Evolutionary conservation across 805 yeast species (phyloP), one percentile per base, ranked within the genome.

Genomic region (Zygosaccharomyces lentus): DNA sequence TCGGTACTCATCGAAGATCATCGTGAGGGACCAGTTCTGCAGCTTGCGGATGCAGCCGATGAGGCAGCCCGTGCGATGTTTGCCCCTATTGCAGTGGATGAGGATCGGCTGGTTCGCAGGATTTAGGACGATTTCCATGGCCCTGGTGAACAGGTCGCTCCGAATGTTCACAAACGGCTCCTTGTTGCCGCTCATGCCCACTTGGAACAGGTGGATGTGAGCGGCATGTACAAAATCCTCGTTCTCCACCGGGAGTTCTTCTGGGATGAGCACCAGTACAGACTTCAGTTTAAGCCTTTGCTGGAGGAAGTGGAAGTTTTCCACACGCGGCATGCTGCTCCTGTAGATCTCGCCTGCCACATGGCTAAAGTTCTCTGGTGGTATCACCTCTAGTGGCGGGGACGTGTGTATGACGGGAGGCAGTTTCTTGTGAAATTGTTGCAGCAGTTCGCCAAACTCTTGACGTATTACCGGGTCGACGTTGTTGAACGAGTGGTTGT

Each of bases 21-120:
- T 86, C 1, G 96, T 84, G 52, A 89, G 67, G 2, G 95, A 83
- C 99, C 99, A 93, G 49, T 82, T 81, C 61, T 91, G 98, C 43
- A 90, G 68, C 56, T 93, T 74, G 49, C 99, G 70, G 27, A 93
- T 74, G 60, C 96, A 91, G 2, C 99, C 99, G 25, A 93, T 90
- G 12, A 93, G 72, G 65, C 98, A 93, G 0, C 99, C 99, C 0
- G 99, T 93, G 55, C 99, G 75, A 65, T 93, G 99, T 64, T 91
- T 93, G 9, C 99, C 99, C 48, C 96, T 72, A 67, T 93, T 93
- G 68, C 99, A 93, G 65, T 93, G 99, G 36, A 93, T 87, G 52
- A 93, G 70, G 9, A 93, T 72, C 1, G 99, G 99, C 48, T 89
- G 98, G 65, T 93, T 91, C 17, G 64, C 81, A 0, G 97, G 96